These are phyloP conservation scores for Neofusicoccum sp. DNA, from an alignment of 2,329 filamentous ascomycete genomes.

Conservation along the genomic window DNA sequence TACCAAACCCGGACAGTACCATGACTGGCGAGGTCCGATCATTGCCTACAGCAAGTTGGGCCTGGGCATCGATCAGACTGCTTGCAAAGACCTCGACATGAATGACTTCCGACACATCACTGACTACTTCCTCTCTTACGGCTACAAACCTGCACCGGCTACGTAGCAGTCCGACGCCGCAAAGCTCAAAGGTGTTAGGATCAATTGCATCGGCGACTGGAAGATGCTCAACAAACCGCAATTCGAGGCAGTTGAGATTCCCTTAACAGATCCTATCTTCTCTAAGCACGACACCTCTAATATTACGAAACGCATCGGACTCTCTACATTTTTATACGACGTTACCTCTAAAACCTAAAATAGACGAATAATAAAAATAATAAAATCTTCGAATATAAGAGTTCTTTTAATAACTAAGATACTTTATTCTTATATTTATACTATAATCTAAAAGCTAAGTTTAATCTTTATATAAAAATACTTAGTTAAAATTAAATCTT, in stretches of 20 bases:
- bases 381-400: not conserved
- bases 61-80: not conserved
- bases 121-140: conserved; percentile 20
- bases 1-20: not conserved
- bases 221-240: not conserved
- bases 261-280: not conserved
- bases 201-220: not conserved
- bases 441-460: not conserved
- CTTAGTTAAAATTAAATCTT: not conserved
- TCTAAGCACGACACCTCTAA: conserved; percentile 14
- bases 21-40: conserved; percentile 20
- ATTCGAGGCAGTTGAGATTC: not conserved
- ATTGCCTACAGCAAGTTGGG: conserved; percentile 11
- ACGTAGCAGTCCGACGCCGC: too few species aligned
- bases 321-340: too few species aligned
- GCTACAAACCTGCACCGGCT: not conserved
- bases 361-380: too few species aligned
- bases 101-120: conserved; percentile 21
- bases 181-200: not conserved
- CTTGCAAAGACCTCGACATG: conserved; percentile 19
- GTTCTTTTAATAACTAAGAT: not conserved
- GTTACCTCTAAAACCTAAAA: too few species aligned
- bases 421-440: not conserved
- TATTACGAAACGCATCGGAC: conserved; percentile 21
- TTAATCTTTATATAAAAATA: too few species aligned